Percentiles rank a stretch among this genome's conserved stretches.
phyloP scores from a whole-genome alignment of 2,329 filamentous ascomycete species.

The Ophiosphaerella korrae region DNA sequence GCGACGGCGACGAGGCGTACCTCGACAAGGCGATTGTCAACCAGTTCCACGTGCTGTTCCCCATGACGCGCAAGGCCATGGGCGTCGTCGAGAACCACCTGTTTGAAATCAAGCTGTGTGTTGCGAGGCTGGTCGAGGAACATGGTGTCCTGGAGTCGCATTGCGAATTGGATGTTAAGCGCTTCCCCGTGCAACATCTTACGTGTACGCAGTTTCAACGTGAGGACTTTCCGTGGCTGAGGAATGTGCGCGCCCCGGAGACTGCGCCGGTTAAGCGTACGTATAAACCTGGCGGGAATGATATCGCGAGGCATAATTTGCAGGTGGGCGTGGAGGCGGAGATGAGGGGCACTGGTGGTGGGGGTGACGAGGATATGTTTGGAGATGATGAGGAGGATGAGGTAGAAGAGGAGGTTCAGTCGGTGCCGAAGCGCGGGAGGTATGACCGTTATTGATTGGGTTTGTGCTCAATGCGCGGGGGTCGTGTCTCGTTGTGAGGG shows the following conservation, averaged over 20 bases:
- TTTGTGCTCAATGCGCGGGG: not conserved
- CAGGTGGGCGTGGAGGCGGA: constrained; percentile 16
- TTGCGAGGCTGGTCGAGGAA: constrained; percentile 49
- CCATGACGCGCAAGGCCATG: constrained; percentile 51
- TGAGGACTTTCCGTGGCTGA: constrained; percentile 50
- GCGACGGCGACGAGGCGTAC: constrained; percentile 50
- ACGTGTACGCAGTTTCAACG: constrained; percentile 52
- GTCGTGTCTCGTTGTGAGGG: not conserved
- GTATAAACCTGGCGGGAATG: constrained; percentile 33
- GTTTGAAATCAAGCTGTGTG: constrained; percentile 49
- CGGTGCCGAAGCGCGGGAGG: constrained; percentile 3
- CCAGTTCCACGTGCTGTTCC: constrained; percentile 49
- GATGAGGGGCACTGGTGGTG: not conserved
- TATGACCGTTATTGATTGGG: not conserved
- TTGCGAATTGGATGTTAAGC: constrained; percentile 47
- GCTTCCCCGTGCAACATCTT: constrained; percentile 49
- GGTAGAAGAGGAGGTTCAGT: constrained; percentile 3
- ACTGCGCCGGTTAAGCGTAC: constrained; percentile 17
- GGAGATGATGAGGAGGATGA: constrained; percentile 12
- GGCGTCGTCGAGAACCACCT: constrained; percentile 50
- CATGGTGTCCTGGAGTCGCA: constrained; percentile 47
- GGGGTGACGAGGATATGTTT: constrained; percentile 4
- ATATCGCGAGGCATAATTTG: constrained; percentile 32
- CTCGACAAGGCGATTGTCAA: constrained; percentile 47
- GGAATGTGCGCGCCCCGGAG: constrained; percentile 6